Conservation (phyloP, 2,329 filamentous ascomycete genomes). For the Pseudocercospora fuligena region DNA sequence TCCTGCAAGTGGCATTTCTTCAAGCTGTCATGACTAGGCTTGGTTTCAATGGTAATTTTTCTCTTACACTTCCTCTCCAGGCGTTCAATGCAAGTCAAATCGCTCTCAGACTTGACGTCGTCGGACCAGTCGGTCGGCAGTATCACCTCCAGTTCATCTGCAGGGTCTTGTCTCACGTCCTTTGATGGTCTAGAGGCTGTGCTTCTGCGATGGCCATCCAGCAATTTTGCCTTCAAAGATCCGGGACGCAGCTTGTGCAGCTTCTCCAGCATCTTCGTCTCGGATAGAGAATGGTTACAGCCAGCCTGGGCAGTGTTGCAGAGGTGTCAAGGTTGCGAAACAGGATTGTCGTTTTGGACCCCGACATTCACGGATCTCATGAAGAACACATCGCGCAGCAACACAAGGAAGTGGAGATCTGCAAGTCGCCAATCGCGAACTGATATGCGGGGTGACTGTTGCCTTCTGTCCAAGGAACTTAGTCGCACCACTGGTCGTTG, state of each 20-base stretch:
- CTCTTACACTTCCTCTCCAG: neutral
- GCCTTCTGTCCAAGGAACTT: neutral
- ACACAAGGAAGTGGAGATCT: constrained; percentile 4
- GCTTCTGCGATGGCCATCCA: neutral
- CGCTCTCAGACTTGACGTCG: neutral
- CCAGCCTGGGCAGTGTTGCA: neutral
- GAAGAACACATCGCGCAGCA: neutral
- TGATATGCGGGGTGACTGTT: neutral
- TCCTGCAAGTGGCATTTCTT: constrained; percentile 21
- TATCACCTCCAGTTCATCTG: neutral
- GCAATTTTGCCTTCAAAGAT: neutral
- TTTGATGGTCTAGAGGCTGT: neutral
- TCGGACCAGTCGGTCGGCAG: neutral
- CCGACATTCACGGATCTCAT: neutral
- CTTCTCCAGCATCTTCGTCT: constrained; percentile 8
- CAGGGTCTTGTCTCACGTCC: neutral
- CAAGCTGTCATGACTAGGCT: constrained; percentile 6
- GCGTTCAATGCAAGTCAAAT: neutral
- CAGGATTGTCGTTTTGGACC: neutral
- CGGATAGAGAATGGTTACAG: neutral
- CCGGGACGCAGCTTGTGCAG: neutral
- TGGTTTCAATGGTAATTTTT: neutral
- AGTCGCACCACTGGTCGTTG: neutral
- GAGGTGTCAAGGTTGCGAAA: constrained; percentile 1
- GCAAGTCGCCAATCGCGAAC: neutral